Conservation (phyloP, 1,139 yeast species). For the Blastobotrys capitulatus region DNA sequence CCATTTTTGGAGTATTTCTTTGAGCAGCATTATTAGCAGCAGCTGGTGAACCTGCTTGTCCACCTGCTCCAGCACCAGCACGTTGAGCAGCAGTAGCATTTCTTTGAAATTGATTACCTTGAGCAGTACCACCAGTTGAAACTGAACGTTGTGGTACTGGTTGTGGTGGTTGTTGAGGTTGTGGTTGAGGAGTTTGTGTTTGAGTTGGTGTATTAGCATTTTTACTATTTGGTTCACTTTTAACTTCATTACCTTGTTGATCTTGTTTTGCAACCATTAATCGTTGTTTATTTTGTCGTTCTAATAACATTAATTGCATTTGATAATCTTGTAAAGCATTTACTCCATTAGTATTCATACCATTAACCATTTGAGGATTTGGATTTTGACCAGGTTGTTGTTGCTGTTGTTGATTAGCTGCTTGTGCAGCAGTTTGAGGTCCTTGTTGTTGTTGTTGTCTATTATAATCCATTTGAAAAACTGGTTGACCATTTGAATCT, state of each 20-base stretch:
- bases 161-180: conserved; percentile 7
- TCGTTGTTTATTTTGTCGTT: conserved; percentile 61
- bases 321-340: conserved; percentile 65
- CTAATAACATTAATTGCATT: conserved; percentile 65
- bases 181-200: neutral
- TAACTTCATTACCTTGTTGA: conserved; percentile 16
- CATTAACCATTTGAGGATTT: conserved; percentile 17
- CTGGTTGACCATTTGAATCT: conserved; percentile 15
- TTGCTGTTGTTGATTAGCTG: conserved; percentile 13
- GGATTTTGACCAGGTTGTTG: neutral
- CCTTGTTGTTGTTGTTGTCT: neutral
- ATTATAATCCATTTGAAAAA: conserved; percentile 18
- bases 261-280: conserved; percentile 37
- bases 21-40: conserved; percentile 6
- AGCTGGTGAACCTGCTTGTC: conserved; percentile 8
- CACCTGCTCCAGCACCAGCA: conserved; percentile 11
- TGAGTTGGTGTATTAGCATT: conserved; percentile 5
- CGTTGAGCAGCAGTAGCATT: conserved; percentile 7
- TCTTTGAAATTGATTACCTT: conserved; percentile 8
- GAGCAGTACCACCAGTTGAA: conserved; percentile 1
- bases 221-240: conserved; percentile 6
- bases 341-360: conserved; percentile 23
- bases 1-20: conserved; percentile 29
- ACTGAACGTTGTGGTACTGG: conserved; percentile 4
- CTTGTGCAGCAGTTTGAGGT: conserved; percentile 17